phyloP scores from a whole-genome alignment of 1,284 basidiomycete species.

The Pseudozyma sp. region DNA sequence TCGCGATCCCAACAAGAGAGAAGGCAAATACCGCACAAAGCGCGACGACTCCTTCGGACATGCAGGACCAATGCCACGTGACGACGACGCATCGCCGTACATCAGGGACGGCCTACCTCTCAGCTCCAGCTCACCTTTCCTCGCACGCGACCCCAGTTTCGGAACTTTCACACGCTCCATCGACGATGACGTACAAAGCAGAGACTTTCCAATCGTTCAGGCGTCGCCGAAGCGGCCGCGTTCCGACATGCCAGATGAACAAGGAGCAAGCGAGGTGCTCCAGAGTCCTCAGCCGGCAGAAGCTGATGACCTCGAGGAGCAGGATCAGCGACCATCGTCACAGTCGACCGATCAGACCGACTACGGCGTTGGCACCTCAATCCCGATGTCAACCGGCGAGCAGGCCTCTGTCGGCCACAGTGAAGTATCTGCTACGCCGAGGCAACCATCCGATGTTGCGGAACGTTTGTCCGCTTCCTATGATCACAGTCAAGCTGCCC shows the following conservation, averaged over 20 bases:
- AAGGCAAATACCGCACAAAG: slow-evolving; percentile 8
- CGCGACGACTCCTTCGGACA: slow-evolving; percentile 39
- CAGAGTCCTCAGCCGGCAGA: slow-evolving; percentile 9
- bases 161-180: slow-evolving; percentile 5
- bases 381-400: slow-evolving; percentile 19
- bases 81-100: slow-evolving; percentile 13
- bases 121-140: slow-evolving; percentile 26
- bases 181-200: slow-evolving; percentile 10
- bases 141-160: slow-evolving; percentile 20
- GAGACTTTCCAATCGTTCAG: slow-evolving; percentile 14
- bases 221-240: neutral
- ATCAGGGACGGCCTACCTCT: slow-evolving; percentile 22
- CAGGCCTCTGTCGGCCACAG: slow-evolving; percentile 18
- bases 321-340: slow-evolving; percentile 16
- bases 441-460: slow-evolving; percentile 8
- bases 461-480: slow-evolving; percentile 3
- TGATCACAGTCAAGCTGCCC: neutral
- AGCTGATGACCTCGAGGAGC: slow-evolving; percentile 1
- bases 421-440: slow-evolving; percentile 17
- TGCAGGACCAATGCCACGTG: slow-evolving; percentile 21
- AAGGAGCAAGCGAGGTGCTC: slow-evolving; percentile 18
- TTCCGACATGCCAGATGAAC: neutral
- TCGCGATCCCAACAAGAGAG: slow-evolving; percentile 21
- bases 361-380: slow-evolving; percentile 18
- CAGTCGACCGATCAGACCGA: slow-evolving; percentile 29